A percentile compares a stretch with the other conserved stretches of the same genome.
These are phyloP conservation scores for Aureobasidium sp. DNA, from an alignment of 2,329 filamentous ascomycete genomes.

Conservation along the genomic window DNA sequence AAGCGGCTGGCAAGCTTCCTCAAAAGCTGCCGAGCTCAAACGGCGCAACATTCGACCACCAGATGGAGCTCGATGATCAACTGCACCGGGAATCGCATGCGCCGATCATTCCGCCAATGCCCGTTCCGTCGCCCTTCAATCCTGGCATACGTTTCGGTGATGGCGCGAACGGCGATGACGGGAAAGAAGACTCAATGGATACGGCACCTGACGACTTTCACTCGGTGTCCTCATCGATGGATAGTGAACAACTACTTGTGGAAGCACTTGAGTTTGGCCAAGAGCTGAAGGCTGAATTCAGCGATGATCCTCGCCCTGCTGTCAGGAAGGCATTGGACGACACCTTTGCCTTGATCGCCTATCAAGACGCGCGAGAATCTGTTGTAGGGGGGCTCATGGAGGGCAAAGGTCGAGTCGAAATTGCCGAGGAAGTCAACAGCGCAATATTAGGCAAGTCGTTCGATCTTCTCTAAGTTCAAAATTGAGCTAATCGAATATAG, in stretches of 20 bases:
- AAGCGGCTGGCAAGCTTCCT: conserved; percentile 25
- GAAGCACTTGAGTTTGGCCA: conserved; percentile 75
- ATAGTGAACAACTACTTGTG: conserved; percentile 49
- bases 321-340: conserved; percentile 69
- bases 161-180: conserved; percentile 14
- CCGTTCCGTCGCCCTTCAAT: conserved; percentile 8
- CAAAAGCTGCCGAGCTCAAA: conserved; percentile 13
- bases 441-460: conserved; percentile 73
- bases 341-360: conserved; percentile 83
- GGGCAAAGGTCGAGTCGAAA: conserved; percentile 62
- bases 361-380: conserved; percentile 70
- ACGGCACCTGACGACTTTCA: conserved; percentile 21
- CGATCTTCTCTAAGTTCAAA: neutral
- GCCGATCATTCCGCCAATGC: conserved; percentile 10
- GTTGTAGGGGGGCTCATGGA: conserved; percentile 74
- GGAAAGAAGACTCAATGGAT: conserved; percentile 29
- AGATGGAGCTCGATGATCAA: conserved; percentile 55
- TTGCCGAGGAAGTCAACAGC: conserved; percentile 90
- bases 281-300: conserved; percentile 69
- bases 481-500: conserved; percentile 42
- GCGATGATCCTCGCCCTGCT: conserved; percentile 61
- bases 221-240: conserved; percentile 17
- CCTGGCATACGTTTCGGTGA: neutral
- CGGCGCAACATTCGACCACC: conserved; percentile 37
- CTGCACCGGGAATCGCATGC: conserved; percentile 27